Percentiles rank a stretch among this genome's conserved stretches.
These are phyloP conservation scores for Pachyrhizus erosus DNA, from an alignment of 306 rosid species.

Conservation along the genomic window DNA sequence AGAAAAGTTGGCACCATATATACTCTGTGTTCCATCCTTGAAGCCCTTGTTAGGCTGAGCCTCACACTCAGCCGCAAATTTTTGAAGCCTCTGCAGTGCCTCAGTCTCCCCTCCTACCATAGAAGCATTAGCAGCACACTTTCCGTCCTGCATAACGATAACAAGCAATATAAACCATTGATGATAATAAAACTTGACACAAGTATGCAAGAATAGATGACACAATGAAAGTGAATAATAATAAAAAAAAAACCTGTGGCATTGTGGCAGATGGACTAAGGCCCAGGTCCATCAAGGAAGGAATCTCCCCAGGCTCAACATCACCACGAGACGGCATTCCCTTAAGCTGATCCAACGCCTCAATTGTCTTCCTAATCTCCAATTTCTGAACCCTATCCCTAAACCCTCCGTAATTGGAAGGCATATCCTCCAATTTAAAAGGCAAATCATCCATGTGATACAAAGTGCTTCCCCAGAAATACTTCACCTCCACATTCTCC, in stretches of 20 bases:
- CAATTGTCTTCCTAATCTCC: constrained; percentile 83
- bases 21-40: constrained; percentile 68
- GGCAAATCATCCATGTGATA: constrained; percentile 89
- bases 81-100: constrained; percentile 81
- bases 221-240: background rate
- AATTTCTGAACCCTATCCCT: constrained; percentile 77
- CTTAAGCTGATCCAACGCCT: constrained; percentile 90
- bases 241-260: constrained; percentile 63
- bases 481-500: constrained; percentile 87
- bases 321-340: constrained; percentile 87
- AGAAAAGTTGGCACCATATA: constrained; percentile 92
- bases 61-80: constrained; percentile 82
- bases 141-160: constrained; percentile 68
- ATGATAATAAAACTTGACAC: background rate
- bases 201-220: background rate
- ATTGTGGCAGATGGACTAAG: constrained; percentile 75
- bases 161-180: constrained; percentile 39
- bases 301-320: constrained; percentile 90
- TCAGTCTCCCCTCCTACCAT: constrained; percentile 95
- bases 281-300: constrained; percentile 80
- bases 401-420: constrained; percentile 79
- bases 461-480: constrained; percentile 95
- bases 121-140: constrained; percentile 60
- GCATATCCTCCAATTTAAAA: constrained; percentile 86
- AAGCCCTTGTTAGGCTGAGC: constrained; percentile 74